A percentile compares a stretch with the other conserved stretches of the same genome.
Evolutionary conservation across 73 alveolate genomes (phyloP).

Genomic region (Paramecium bursaria): DNA sequence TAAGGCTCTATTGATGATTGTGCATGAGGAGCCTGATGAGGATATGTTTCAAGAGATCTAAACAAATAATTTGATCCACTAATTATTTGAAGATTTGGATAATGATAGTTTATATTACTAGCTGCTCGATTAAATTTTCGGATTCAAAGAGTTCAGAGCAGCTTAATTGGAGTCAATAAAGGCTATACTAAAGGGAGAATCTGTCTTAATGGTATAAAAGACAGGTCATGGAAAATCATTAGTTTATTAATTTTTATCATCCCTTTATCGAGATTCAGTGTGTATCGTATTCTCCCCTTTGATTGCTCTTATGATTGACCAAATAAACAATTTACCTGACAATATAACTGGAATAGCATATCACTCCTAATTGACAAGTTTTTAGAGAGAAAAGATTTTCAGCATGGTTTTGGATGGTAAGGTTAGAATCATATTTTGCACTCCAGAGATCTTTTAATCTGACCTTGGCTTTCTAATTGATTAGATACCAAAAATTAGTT

Average conservation of each 20-base stretch:
- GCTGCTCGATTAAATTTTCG: slow-evolving; percentile 32
- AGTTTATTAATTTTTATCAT: slow-evolving; percentile 42
- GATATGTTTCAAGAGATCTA: background rate
- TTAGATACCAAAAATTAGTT: slow-evolving; percentile 82
- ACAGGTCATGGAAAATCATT: slow-evolving; percentile 71
- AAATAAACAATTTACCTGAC: slow-evolving; percentile 86
- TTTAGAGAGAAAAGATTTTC: slow-evolving; percentile 79
- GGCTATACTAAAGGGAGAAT: slow-evolving; percentile 55
- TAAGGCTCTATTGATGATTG: slow-evolving; percentile 7
- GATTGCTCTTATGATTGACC: slow-evolving; percentile 91
- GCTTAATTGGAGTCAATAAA: slow-evolving; percentile 57
- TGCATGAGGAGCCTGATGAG: slow-evolving; percentile 20
- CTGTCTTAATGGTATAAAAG: slow-evolving; percentile 37
- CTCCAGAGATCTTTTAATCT: slow-evolving; percentile 91
- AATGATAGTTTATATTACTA: background rate
- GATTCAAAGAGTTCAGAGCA: slow-evolving; percentile 47
- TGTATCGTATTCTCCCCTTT: slow-evolving; percentile 91
- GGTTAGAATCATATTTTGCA: slow-evolving; percentile 84
- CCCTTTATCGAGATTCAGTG: slow-evolving; percentile 54
- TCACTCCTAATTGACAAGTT: slow-evolving; percentile 83
- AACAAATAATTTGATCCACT: background rate
- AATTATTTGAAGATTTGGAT: slow-evolving; percentile 6
- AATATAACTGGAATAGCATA: slow-evolving; percentile 90
- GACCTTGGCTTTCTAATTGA: slow-evolving; percentile 83
- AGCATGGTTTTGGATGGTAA: slow-evolving; percentile 77